A percentile compares a stretch with the other conserved stretches of the same genome.
Evolutionary conservation across 2,329 filamentous ascomycete genomes (phyloP).

Genomic region (Herpotrichia juniperi): DNA sequence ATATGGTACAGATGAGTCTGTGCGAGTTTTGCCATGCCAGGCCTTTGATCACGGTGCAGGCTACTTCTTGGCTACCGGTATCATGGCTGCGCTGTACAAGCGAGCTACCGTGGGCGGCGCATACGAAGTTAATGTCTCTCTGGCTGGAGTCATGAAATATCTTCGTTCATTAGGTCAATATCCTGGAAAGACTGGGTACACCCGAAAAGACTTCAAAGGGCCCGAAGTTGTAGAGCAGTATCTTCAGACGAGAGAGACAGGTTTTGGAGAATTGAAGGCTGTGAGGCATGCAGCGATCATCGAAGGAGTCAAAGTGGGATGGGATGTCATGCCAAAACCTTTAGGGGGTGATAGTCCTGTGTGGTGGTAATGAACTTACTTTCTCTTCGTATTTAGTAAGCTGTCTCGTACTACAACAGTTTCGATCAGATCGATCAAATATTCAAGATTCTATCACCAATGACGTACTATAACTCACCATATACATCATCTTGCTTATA

Average conservation of each 20-base stretch:
- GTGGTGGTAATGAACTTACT: neutral
- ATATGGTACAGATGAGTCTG: constrained; percentile 46
- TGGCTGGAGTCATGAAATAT: constrained; percentile 63
- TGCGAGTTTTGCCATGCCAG: constrained; percentile 58
- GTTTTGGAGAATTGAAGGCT: constrained; percentile 55
- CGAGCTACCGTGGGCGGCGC: constrained; percentile 53
- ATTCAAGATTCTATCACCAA: no score
- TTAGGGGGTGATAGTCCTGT: constrained; percentile 39
- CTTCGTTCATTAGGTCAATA: constrained; percentile 61
- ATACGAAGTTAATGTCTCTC: constrained; percentile 61
- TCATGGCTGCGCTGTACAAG: constrained; percentile 59
- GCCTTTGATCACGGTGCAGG: constrained; percentile 63
- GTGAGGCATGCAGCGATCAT: constrained; percentile 57
- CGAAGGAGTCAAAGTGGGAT: constrained; percentile 54
- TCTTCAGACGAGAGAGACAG: constrained; percentile 53
- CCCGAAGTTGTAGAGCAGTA: constrained; percentile 41
- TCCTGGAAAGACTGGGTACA: constrained; percentile 52
- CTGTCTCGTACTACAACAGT: no score
- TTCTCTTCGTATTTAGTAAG: no score
- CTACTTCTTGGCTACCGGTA: constrained; percentile 61
- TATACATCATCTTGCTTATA: no score
- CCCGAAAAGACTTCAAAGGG: constrained; percentile 37
- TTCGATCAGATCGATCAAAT: no score
- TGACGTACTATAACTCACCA: no score
- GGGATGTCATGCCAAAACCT: constrained; percentile 59